phyloP scores from a whole-genome alignment of 441 rosid genomes.

The Isatis lusitanica region DNA sequence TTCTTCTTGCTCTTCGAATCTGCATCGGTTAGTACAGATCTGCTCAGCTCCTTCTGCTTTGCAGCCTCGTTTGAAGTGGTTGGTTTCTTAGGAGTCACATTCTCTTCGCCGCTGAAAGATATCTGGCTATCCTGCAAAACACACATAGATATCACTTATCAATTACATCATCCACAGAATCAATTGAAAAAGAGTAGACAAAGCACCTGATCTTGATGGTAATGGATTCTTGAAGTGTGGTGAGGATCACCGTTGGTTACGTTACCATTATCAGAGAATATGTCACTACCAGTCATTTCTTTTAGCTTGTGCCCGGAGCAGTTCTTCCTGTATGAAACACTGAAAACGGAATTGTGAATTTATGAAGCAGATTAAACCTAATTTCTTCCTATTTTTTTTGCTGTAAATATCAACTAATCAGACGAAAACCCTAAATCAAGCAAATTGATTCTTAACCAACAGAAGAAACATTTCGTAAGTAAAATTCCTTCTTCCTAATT shows the following conservation, averaged over 20 bases:
- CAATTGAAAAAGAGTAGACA: background rate
- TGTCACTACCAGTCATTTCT: slow-evolving; percentile 64
- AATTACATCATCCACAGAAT: background rate
- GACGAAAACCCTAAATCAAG: slow-evolving; percentile 17
- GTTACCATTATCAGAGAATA: slow-evolving; percentile 48
- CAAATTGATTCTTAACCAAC: background rate
- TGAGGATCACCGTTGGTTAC: slow-evolving; percentile 29
- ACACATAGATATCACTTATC: no score
- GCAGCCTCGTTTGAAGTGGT: slow-evolving; percentile 50
- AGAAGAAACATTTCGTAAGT: background rate
- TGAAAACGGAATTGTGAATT: background rate
- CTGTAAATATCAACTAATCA: background rate
- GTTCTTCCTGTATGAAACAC: slow-evolving; percentile 48
- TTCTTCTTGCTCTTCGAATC: slow-evolving; percentile 48
- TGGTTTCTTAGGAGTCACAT: slow-evolving; percentile 57
- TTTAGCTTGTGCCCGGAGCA: slow-evolving; percentile 64
- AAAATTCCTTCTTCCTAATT: background rate
- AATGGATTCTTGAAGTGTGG: slow-evolving; percentile 47
- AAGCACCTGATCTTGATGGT: slow-evolving; percentile 49
- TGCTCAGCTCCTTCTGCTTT: slow-evolving; percentile 65
- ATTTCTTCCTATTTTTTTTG: background rate
- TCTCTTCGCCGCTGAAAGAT: slow-evolving; percentile 56
- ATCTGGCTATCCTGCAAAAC: slow-evolving; percentile 63
- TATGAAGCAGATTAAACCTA: background rate
- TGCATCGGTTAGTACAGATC: slow-evolving; percentile 45